Percentiles rank a stretch among this genome's conserved stretches.
These are phyloP conservation scores for Hondaea fermentalgiana DNA, from an alignment of 108 stramenopile genomes.

Conservation along the genomic window DNA sequence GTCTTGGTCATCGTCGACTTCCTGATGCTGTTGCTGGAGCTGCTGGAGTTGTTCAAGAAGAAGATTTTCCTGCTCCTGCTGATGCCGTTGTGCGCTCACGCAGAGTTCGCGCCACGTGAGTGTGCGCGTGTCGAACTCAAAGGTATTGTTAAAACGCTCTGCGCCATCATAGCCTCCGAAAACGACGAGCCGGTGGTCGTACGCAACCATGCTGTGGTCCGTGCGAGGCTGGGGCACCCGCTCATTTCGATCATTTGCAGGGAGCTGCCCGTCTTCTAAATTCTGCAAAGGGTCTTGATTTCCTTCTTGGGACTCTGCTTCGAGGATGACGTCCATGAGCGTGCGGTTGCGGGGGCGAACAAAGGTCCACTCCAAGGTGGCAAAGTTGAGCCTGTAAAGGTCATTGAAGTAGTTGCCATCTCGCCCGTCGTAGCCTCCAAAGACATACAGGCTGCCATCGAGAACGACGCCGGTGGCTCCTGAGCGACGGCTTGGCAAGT, in stretches of 20 bases:
- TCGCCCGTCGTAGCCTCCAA: not conserved
- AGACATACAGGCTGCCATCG: not conserved
- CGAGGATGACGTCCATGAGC: not conserved
- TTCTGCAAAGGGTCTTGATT: too few species aligned
- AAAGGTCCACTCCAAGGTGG: not conserved
- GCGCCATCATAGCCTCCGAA: not conserved
- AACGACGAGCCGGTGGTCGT: not conserved
- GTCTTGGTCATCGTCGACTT: too few species aligned
- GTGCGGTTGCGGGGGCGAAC: not conserved
- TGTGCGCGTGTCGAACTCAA: not conserved
- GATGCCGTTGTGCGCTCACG: not conserved
- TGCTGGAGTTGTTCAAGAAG: not conserved
- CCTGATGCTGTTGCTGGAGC: not conserved
- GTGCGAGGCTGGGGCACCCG: not conserved
- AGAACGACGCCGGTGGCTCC: not conserved
- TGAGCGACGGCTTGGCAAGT: not conserved
- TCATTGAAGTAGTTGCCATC: constrained; percentile 9
- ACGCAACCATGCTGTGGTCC: not conserved
- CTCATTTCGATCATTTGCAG: not conserved
- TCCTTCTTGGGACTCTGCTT: not conserved
- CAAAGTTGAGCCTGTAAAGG: not conserved
- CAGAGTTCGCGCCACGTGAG: constrained; percentile 2
- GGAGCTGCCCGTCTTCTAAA: too few species aligned
- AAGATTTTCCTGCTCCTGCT: not conserved
- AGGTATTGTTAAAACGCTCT: not conserved